Evolutionary conservation across 495 filamentous ascomycete species (phyloP), one percentile per base, ranked within the genome.

Genomic region (Annulohypoxylon maeteangense): DNA sequence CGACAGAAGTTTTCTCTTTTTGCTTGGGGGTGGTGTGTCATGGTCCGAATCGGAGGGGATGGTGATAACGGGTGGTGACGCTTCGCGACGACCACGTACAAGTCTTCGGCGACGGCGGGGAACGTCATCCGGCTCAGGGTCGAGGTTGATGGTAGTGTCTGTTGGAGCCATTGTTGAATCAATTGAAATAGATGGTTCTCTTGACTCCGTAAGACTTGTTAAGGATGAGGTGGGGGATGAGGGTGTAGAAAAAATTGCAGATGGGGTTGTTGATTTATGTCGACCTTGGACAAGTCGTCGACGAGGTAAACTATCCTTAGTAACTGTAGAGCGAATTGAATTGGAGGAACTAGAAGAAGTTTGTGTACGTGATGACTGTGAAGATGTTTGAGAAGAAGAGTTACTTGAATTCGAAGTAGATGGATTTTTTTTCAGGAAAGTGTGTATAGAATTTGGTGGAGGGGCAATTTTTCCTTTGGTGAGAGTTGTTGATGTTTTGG

Each of bases 41-140:
- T 47, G 36, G 4, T 65, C 67, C 1, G 70, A 70, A 38, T 67
- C 64, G 0, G 67, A 58, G 8, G 42, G 45, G 40, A 69, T 65
- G 29, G 56, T 42, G 16, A 62, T 67, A 69, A 81, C 34, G 74
- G 82, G 77, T 8, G 87, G 83, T 4, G 82, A 75, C 1, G 69
- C 76, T 48, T 84, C 83, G 50, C 84, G 84, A n/a, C 82, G 78
- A n/a, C 90, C 88, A 74, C 87, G 84, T 10, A 90, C 77, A n/a
- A 92, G 50, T 4, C 50, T 84, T 47, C 84, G 79, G 53, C 83
- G 82, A 32, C 54, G 66, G 6, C 36, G 51, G 25, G 70, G 32
- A 8, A 59, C 68, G 55, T 18, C 27, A 5, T 54, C 50, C 14
- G 27, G 50, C n/a, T 34, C 27, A n/a, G 29, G 14, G 4, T 20